phyloP scores from a whole-genome alignment of 179 eudicot genomes.

The Beta corolliflora region DNA sequence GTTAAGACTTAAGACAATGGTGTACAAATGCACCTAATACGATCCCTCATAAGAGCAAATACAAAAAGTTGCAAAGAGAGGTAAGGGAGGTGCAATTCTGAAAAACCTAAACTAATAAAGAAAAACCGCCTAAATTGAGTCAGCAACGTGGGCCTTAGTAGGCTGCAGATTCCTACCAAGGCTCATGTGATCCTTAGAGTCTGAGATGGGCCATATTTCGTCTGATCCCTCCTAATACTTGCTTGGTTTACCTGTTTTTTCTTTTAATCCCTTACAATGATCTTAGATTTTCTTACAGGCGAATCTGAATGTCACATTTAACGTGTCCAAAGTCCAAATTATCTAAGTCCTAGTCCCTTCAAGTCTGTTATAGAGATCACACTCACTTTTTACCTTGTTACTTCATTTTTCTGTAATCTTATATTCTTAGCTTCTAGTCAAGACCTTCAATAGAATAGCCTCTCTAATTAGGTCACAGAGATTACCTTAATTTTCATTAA shows the following conservation, averaged over 20 bases:
- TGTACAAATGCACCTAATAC: not conserved
- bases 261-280: not conserved
- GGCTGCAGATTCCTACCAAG: not conserved
- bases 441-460: not conserved
- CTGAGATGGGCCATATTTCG: not conserved
- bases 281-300: not conserved
- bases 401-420: not conserved
- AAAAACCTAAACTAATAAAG: too few species aligned
- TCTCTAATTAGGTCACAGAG: not conserved
- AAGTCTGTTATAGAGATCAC: not conserved
- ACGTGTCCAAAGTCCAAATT: not conserved
- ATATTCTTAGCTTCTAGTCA: not conserved
- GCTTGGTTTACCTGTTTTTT: not conserved
- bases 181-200: not conserved
- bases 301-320: not conserved
- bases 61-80: not conserved
- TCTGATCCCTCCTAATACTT: not conserved
- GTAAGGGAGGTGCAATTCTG: not conserved
- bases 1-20: not conserved
- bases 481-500: too few species aligned
- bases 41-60: not conserved
- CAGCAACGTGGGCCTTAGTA: not conserved
- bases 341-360: not conserved
- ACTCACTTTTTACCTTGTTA: not conserved
- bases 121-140: not conserved